Evolutionary conservation across 1,284 basidiomycete species (phyloP).

Genomic region (Anthracocystis panici-leucophaei): DNA sequence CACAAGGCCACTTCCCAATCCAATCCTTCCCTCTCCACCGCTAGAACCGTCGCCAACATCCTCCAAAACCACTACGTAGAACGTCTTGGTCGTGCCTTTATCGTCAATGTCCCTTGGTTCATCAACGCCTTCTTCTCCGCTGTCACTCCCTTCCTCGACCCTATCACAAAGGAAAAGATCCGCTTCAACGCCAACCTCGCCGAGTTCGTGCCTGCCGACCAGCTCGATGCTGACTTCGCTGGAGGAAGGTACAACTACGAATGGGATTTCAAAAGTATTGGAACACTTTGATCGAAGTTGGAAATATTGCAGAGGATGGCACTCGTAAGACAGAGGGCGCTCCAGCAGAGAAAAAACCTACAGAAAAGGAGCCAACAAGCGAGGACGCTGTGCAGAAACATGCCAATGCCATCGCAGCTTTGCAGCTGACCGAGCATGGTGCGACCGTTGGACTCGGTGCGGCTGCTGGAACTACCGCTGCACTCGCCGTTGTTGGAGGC

Average conservation of each 20-base stretch:
- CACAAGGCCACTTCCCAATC: constrained; percentile 47
- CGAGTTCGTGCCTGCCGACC: constrained; percentile 80
- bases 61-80: constrained; percentile 92
- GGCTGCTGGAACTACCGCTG: constrained; percentile 27
- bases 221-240: constrained; percentile 82
- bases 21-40: constrained; percentile 57
- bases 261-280: constrained; percentile 82
- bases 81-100: constrained; percentile 84
- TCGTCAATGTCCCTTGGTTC: constrained; percentile 80
- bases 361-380: not conserved
- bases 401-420: constrained; percentile 37
- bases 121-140: constrained; percentile 76
- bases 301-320: constrained; percentile 54
- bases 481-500: constrained; percentile 19
- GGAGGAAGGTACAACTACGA: constrained; percentile 82
- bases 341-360: not conserved
- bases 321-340: constrained; percentile 16
- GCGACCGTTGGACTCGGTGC: constrained; percentile 29
- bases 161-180: constrained; percentile 88
- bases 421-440: constrained; percentile 23
- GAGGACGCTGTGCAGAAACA: constrained; percentile 24
- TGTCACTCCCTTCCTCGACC: constrained; percentile 88
- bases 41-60: constrained; percentile 73
- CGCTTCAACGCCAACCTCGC: constrained; percentile 78
- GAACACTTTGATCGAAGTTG: constrained; percentile 47